Base-by-base conservation (phyloP, 2,329 filamentous ascomycete genomes). In the Raffaelea deltoideospora region DNA sequence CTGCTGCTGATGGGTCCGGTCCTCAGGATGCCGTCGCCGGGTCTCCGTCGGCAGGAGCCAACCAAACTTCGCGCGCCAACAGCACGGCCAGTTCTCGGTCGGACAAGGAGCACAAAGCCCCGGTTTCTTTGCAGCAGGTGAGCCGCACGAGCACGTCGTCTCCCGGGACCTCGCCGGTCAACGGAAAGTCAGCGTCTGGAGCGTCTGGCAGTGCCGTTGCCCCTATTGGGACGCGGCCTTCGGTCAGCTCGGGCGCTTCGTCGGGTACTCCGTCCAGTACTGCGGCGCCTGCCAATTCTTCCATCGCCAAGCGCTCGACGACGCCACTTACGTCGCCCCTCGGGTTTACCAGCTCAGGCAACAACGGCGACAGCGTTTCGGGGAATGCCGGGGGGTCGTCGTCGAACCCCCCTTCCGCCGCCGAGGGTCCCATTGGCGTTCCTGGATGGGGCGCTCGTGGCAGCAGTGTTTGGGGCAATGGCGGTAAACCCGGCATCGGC, bases 301-400 rank as follows among this genome's bases (percentile, higher is more conserved):
- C 68, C 10, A 55, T 83, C 47, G 80, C 69, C 57, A 90, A 90
- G 56, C 82, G 84, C 41, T 84, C 87, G 0, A 93, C 84, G 8
- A 93, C 87, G 3, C 87, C 88, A 37, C 69, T 94, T 22, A 78
- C 86, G n/a, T 92, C 86, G n/a, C 86, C 87, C 11, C 65, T 90
- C 36, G 77, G 79, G 19, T 83, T 79, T 56, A 74, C 67, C 27
- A 35, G 37, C 49, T 63, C 53, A 6, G 63, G 61, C 27, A 59
- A 55, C 28, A 45, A 54, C 46, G 29, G 31, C 10, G 43, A 43
- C 7, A 34, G 11, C 46, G 34, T 23, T 19, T 37, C 43, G 21
- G 42, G 49, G 40, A 64, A 67, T 17, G 63, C 61, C 15, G 64
- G 67, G 26, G 61, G 45, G 4, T 14, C 22, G 3, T 14, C 68